A percentile compares a stretch with the other conserved stretches of the same genome.
These are phyloP conservation scores for Leersia perrieri DNA, from an alignment of 176 grass and related monocot genomes.

Conservation along the genomic window DNA sequence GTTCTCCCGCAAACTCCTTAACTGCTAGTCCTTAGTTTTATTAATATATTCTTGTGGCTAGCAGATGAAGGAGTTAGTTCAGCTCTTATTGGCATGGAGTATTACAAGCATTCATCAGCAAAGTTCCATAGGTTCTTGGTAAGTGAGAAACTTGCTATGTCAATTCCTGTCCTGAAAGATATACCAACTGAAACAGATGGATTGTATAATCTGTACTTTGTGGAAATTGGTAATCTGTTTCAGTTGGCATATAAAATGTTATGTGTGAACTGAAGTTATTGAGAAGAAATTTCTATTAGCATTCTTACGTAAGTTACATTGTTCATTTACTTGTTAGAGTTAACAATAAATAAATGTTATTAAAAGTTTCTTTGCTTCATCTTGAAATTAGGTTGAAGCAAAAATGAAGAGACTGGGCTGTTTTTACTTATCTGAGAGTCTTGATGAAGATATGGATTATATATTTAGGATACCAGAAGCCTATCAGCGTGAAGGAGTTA, in stretches of 20 bases:
- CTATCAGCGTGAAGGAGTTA: slow-evolving; percentile 49
- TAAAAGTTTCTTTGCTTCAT: slow-evolving; percentile 22
- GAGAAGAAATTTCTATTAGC: slow-evolving; percentile 1
- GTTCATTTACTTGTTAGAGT: slow-evolving; percentile 5
- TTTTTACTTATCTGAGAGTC: slow-evolving; percentile 94
- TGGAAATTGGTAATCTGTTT: slow-evolving; percentile 20
- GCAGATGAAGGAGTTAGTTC: slow-evolving; percentile 46
- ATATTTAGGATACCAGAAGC: slow-evolving; percentile 74
- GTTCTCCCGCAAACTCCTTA: not conserved
- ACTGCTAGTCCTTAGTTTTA: not conserved
- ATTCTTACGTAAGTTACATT: slow-evolving; percentile 8
- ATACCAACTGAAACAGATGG: not conserved
- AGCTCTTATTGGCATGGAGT: slow-evolving; percentile 53
- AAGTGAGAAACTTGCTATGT: slow-evolving; percentile 29
- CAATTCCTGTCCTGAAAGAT: slow-evolving; percentile 8
- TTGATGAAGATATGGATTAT: slow-evolving; percentile 84
- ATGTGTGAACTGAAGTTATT: not conserved
- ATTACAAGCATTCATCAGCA: slow-evolving; percentile 43
- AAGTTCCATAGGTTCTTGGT: slow-evolving; percentile 69
- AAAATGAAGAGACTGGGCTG: slow-evolving; percentile 75
- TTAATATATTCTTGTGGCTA: slow-evolving; percentile 32
- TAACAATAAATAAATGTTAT: slow-evolving; percentile 7
- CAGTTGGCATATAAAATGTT: slow-evolving; percentile 20
- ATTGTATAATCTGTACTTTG: not conserved
- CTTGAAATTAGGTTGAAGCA: slow-evolving; percentile 69